Percentiles rank a stretch among this genome's conserved stretches.
Evolutionary conservation across 2,329 filamentous ascomycete species (phyloP).

Genomic region (Trichoderma citrinoviride): DNA sequence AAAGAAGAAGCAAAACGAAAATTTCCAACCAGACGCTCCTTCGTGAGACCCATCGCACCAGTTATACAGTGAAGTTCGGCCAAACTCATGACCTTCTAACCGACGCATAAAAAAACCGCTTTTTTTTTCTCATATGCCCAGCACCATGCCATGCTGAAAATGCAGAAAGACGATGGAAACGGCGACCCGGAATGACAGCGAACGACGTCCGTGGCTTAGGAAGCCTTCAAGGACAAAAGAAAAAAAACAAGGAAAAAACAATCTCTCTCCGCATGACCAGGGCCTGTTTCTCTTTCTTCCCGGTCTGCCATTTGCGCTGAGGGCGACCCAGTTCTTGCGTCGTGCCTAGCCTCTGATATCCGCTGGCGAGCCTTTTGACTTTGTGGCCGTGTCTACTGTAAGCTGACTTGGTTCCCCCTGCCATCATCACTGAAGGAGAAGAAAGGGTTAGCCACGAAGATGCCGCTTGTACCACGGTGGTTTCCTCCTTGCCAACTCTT

Average conservation of each 20-base stretch:
- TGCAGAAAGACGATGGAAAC: conserved; percentile 3
- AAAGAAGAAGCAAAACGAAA: background rate
- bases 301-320: conserved; percentile 14
- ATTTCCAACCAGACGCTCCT: conserved; percentile 11
- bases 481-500: background rate
- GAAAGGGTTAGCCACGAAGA: conserved; percentile 23
- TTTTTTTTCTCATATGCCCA: conserved; percentile 18
- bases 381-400: conserved; percentile 22
- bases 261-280: conserved; percentile 5
- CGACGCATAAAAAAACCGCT: conserved; percentile 13
- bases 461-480: conserved; percentile 17
- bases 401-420: conserved; percentile 23
- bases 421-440: conserved; percentile 23
- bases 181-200: conserved; percentile 14
- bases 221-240: conserved; percentile 10
- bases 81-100: conserved; percentile 9
- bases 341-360: conserved; percentile 19
- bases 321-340: conserved; percentile 15
- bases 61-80: conserved; percentile 22
- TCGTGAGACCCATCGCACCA: conserved; percentile 20
- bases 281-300: conserved; percentile 2
- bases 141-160: conserved; percentile 16
- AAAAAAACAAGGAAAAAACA: background rate
- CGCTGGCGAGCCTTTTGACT: conserved; percentile 18
- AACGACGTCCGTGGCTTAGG: conserved; percentile 17